A percentile compares a stretch with the other conserved stretches of the same genome.
phyloP scores from a whole-genome alignment of 148 eudicot species.

The Rhododendron mucronatum region DNA sequence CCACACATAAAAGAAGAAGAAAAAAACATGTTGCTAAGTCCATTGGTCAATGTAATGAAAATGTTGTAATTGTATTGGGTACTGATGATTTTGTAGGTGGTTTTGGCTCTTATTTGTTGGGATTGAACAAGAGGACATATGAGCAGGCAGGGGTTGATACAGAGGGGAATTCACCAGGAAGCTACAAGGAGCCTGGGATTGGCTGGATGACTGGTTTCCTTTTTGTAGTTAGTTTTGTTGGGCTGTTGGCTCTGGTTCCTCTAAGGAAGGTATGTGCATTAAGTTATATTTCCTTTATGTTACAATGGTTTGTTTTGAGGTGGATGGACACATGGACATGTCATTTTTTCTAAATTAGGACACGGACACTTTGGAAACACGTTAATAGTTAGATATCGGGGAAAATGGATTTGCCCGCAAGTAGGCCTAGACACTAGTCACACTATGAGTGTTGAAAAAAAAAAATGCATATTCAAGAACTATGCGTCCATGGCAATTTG shows the following conservation, averaged over 20 bases:
- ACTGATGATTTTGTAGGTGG: constrained; percentile 45
- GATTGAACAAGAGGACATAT: constrained; percentile 70
- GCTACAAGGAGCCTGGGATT: constrained; percentile 52
- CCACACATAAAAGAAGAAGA: too few species aligned
- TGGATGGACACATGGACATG: not conserved
- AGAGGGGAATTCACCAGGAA: constrained; percentile 59
- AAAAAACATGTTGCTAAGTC: not conserved
- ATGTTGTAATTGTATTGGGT: not conserved
- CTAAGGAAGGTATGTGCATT: constrained; percentile 59
- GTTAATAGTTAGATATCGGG: too few species aligned
- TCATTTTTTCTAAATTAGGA: not conserved
- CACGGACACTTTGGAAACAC: not conserved
- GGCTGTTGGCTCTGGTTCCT: constrained; percentile 70
- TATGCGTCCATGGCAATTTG: not conserved
- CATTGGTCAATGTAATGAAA: not conserved
- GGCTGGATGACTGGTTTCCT: constrained; percentile 91
- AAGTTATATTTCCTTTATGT: not conserved
- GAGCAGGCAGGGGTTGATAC: constrained; percentile 72
- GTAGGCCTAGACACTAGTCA: too few species aligned
- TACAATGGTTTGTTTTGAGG: not conserved
- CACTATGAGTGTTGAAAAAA: too few species aligned
- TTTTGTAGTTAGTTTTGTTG: constrained; percentile 67
- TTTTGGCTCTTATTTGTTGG: constrained; percentile 78
- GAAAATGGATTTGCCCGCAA: not conserved
- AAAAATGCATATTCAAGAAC: not conserved